These are phyloP conservation scores for Bipolaris sorokiniana DNA, from an alignment of 2,329 filamentous ascomycete genomes.

Conservation along the genomic window DNA sequence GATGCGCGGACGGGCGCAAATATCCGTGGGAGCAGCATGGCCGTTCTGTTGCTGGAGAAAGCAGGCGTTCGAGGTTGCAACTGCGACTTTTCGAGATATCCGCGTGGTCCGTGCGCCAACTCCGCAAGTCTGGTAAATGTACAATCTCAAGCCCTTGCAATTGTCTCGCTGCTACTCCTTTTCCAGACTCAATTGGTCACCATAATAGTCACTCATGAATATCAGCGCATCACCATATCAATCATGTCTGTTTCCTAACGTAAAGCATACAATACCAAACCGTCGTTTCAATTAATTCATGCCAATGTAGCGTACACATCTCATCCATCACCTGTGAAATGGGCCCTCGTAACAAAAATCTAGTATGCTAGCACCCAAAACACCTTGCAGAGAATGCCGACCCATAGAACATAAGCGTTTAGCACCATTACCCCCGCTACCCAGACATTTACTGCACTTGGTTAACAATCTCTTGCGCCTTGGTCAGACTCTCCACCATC, in stretches of 20 bases:
- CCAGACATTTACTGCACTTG: constrained; percentile 57
- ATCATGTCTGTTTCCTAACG: neutral
- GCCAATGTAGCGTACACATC: constrained; percentile 3
- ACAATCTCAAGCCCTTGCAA: no score
- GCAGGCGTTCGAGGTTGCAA: constrained; percentile 14
- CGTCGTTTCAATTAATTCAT: neutral
- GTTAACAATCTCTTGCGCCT: constrained; percentile 95
- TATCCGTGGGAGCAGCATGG: constrained; percentile 51
- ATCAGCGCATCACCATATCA: neutral
- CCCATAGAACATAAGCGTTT: constrained; percentile 22
- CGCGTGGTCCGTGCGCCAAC: constrained; percentile 17
- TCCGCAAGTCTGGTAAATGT: constrained; percentile 4
- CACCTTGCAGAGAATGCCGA: constrained; percentile 31
- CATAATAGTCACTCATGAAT: no score
- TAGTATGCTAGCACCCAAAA: constrained; percentile 23
- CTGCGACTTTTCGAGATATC: constrained; percentile 38
- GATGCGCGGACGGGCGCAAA: constrained; percentile 46
- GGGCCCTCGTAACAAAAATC: constrained; percentile 22
- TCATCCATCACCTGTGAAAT: constrained; percentile 18
- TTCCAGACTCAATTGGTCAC: no score
- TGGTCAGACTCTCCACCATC: constrained; percentile 93
- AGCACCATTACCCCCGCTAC: constrained; percentile 9
- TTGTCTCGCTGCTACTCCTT: no score
- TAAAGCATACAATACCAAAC: neutral
- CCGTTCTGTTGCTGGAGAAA: constrained; percentile 28